Base-by-base conservation (phyloP, 1,139 yeast genomes). In the Protomyces inouyei region DNA sequence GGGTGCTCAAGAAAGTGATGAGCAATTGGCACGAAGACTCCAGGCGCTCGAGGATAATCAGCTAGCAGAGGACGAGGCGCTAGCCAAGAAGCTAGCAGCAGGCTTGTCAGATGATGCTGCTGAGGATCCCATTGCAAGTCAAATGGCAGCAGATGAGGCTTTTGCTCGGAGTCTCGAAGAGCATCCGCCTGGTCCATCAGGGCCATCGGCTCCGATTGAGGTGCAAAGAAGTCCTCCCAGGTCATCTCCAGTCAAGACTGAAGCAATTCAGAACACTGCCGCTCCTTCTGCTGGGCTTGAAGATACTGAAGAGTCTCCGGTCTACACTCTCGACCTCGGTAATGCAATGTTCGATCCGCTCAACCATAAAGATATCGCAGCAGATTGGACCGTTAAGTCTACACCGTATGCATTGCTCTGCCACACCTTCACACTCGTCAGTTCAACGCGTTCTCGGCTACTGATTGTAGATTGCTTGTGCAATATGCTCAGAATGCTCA, bases 361-460 rank as follows among this genome's bases (percentile, higher is more conserved):
- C 10, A 51, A 53, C 21, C 57, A 59, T 28, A 51, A 46, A 14
- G 63, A 59, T 5, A 53, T 59, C 16, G 63, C 63, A 1, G 43
- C 45, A 12, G 16, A 25, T 10, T 60, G 64, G 64, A 45, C 64
- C 4, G 37, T 46, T 18, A 55, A 55, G 38, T 23, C 46, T 9
- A 55, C 65, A 3, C 71, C 70, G 5, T 69, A 68, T 46, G 67
- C 67, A 8, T 60, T 69, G 14, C 64, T 68, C 6, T 61, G 67
- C 3, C 67, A 60, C 10, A 61, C 68, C 3, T 67, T 68, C 46
- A 54, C 59, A 3, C 66, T 68, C 32, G 65, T 70, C 38, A 60
- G 64, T 21, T 55, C 66, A 37, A 70, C 72, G 5, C 60, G 67
- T 25, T 70, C 72, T 2, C 66, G 72, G 43, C 67, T 70, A 16